Base-by-base conservation (phyloP, 305 asterid species). In the Solanum aculeatissimum region DNA sequence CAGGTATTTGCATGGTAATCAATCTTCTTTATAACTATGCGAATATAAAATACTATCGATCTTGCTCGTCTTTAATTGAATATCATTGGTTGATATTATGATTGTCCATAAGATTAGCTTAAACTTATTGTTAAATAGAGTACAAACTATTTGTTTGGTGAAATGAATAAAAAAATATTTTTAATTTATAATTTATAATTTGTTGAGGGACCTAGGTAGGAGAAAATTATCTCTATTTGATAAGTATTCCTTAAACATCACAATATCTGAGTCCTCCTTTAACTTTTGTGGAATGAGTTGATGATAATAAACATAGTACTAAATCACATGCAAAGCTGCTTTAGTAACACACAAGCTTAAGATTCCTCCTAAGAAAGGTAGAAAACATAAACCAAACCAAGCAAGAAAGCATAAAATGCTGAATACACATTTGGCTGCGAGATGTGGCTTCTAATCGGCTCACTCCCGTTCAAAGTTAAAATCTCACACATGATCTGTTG, bases 391-490 rank as follows among this genome's bases (percentile, higher is more conserved):
- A 85, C 66, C 80, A 62, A 81, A 82, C 42, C 69, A 38, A 69
- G 70, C 91, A 90, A 90, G 91, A 85, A 88, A 90, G 86, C 91
- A 92, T 92, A 88, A 88, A 87, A 88, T 72, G 65, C 49, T 70
- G 27, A 2, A 68, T 74, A 69, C 58, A 11, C 21, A 71, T 18
- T 54, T 23, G 70, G 85, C 54, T 83, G 63, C 21, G 32, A 65
- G 74, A 29, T 13, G 18, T 32, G 54, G 69, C 49, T 79, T 79
- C 29, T 55, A 19, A 35, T n/a, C 27, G 83, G 83, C 83, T 78
- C 49, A 10, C 3, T 42, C 29, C 5, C 55, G 21, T 53, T 7
- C 6, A 51, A 51, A 15, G 40, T 29, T 43, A 15, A 15, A 75
- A 66, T 23, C 43, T 23, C 42, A 16, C 4, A 49, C 42, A 15